Percentiles rank a stretch among this genome's conserved stretches.
Conservation (phyloP, 352 stramenopile species). For the Phytopythium kandeliae region DNA sequence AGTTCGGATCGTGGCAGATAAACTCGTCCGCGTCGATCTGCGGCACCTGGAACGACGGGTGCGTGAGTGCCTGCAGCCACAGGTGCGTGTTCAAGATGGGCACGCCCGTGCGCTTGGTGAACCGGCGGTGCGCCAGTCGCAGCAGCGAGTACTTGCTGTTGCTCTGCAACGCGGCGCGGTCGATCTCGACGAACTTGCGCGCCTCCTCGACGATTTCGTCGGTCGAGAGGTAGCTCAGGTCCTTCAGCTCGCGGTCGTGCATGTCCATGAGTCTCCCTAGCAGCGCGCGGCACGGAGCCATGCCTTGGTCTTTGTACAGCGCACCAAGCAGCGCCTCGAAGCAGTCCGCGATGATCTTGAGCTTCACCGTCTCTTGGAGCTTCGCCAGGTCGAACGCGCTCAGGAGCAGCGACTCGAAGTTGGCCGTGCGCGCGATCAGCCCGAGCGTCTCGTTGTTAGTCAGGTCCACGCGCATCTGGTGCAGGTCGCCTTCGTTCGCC, state of each 20-base stretch:
- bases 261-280: conserved; percentile 56
- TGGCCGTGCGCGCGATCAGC: conserved; percentile 63
- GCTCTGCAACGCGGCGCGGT: conserved; percentile 43
- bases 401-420: conserved; percentile 71
- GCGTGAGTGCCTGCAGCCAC: conserved; percentile 75
- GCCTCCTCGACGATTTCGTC: conserved; percentile 40
- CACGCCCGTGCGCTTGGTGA: conserved; percentile 39
- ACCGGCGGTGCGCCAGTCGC: conserved; percentile 46
- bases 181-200: conserved; percentile 41
- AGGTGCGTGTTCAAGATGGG: conserved; percentile 60
- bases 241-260: conserved; percentile 44
- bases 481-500: conserved; percentile 55
- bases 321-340: conserved; percentile 78
- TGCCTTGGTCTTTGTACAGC: conserved; percentile 78
- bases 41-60: conserved; percentile 67
- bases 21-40: conserved; percentile 70
- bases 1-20: conserved; percentile 59
- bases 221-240: conserved; percentile 56
- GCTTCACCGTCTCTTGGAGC: conserved; percentile 42
- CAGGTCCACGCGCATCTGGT: conserved; percentile 67
- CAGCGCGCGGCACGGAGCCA: conserved; percentile 56
- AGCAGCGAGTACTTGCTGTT: conserved; percentile 42
- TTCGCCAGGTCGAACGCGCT: conserved; percentile 60
- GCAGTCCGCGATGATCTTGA: conserved; percentile 79
- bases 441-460: conserved; percentile 77